Evolutionary conservation across 495 filamentous ascomycete genomes (phyloP).

Genomic region (Annulohypoxylon stygium): DNA sequence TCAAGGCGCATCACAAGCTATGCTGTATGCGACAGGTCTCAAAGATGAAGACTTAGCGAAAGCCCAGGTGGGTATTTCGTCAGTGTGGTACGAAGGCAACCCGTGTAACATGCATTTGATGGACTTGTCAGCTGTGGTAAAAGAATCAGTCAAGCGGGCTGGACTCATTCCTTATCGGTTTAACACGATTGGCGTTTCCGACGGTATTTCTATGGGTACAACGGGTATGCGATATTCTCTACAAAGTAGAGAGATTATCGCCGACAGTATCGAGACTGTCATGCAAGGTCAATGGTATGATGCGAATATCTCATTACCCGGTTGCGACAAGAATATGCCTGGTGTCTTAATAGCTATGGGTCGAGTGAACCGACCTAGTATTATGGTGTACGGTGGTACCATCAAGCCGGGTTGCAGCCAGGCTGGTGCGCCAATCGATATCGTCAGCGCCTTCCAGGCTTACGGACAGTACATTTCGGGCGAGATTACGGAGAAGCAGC

Average conservation of each 20-base stretch:
- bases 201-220: constrained; percentile 85
- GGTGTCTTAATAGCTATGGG: constrained; percentile 99
- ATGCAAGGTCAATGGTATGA: constrained; percentile 99
- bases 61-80: constrained; percentile 96
- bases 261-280: constrained; percentile 97
- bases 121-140: constrained; percentile 84
- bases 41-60: constrained; percentile 88
- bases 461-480: constrained; percentile 95
- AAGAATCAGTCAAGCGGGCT: constrained; percentile 84
- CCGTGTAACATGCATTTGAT: constrained; percentile 99
- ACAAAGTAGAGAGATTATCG: constrained; percentile 95
- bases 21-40: constrained; percentile 96
- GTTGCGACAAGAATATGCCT: constrained; percentile 99
- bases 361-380: constrained; percentile 87
- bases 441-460: constrained; percentile 97
- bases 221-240: constrained; percentile 94
- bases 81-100: constrained; percentile 90
- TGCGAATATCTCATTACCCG: constrained; percentile 97
- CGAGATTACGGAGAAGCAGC: constrained; percentile 89
- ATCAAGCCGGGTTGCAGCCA: constrained; percentile 91
- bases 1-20: constrained; percentile 97
- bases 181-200: constrained; percentile 96
- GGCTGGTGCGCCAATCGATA: constrained; percentile 85
- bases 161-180: constrained; percentile 90
- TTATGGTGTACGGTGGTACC: constrained; percentile 98